Conservation (phyloP, 1,284 basidiomycete species). For the Puccinia horiana region DNA sequence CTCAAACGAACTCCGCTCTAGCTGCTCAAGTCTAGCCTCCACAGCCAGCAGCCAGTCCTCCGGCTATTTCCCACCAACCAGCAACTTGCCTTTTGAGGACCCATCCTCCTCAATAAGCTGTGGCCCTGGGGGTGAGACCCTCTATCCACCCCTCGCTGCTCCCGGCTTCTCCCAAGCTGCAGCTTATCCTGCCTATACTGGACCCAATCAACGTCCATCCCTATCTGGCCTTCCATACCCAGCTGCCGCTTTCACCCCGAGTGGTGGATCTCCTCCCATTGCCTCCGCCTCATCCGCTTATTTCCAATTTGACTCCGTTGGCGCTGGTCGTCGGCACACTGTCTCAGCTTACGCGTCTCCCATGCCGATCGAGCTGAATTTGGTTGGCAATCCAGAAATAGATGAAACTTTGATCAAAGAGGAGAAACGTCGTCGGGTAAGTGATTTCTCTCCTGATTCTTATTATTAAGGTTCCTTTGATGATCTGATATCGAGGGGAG, state of each 20-base stretch:
- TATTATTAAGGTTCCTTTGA: not conserved
- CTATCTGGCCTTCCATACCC: slow-evolving; percentile 13
- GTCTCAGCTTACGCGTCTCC: slow-evolving; percentile 37
- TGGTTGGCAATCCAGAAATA: slow-evolving; percentile 19
- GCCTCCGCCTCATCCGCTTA: slow-evolving; percentile 14
- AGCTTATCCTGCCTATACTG: not conserved
- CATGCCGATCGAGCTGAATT: slow-evolving; percentile 14
- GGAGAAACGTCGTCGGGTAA: slow-evolving; percentile 38
- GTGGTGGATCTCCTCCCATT: slow-evolving; percentile 41
- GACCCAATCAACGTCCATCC: not conserved
- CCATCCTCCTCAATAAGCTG: not conserved
- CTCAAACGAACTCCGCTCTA: slow-evolving; percentile 17
- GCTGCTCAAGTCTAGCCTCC: slow-evolving; percentile 39
- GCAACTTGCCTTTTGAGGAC: slow-evolving; percentile 6
- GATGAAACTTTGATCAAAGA: slow-evolving; percentile 42
- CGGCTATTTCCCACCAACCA: not conserved
- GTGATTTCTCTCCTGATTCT: not conserved
- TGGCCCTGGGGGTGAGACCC: not conserved
- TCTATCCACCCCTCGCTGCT: not conserved
- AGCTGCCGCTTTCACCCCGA: slow-evolving; percentile 40
- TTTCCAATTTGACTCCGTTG: slow-evolving; percentile 12
- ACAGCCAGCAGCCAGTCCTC: slow-evolving; percentile 5
- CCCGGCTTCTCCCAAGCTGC: not conserved
- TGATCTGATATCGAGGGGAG: too few species aligned
- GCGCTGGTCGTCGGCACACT: slow-evolving; percentile 36